Percentiles rank a stretch among this genome's conserved stretches.
Conservation (phyloP, 768 basidiomycete species). For the Mycena rebaudengoi region DNA sequence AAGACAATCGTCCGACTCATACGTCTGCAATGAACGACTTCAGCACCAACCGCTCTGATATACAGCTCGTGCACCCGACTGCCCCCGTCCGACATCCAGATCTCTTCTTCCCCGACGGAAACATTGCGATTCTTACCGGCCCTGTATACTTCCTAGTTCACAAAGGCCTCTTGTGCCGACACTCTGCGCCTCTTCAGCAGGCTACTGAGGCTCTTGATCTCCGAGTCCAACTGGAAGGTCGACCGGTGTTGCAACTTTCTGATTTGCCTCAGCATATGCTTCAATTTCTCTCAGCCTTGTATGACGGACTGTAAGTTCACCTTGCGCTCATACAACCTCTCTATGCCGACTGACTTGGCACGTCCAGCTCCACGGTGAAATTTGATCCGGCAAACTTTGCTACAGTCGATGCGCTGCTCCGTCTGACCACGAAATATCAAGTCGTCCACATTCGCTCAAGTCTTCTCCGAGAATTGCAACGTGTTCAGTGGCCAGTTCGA, state of each 20-base stretch:
- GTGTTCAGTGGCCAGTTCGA: slow-evolving; percentile 65
- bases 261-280: slow-evolving; percentile 66
- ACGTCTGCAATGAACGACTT: slow-evolving; percentile 49
- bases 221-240: slow-evolving; percentile 60
- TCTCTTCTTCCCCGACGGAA: slow-evolving; percentile 75
- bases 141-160: slow-evolving; percentile 75
- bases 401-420: slow-evolving; percentile 64
- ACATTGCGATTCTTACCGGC: slow-evolving; percentile 68
- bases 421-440: slow-evolving; percentile 70
- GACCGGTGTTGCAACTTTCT: slow-evolving; percentile 60
- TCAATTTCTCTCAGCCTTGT: slow-evolving; percentile 68
- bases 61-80: slow-evolving; percentile 7
- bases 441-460: slow-evolving; percentile 66
- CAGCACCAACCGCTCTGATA: slow-evolving; percentile 55
- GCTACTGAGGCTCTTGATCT: slow-evolving; percentile 45
- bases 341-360: slow-evolving; percentile 23
- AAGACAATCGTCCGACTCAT: too few relatives aligned
- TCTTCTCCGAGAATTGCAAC: slow-evolving; percentile 59
- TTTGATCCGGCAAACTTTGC: slow-evolving; percentile 60
- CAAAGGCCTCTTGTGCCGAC: slow-evolving; percentile 67
- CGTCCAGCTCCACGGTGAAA: slow-evolving; percentile 52
- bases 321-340: background rate
- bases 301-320: slow-evolving; percentile 73
- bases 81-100: slow-evolving; percentile 54
- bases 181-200: slow-evolving; percentile 60